These are phyloP conservation scores for Aureococcus anophagefferens DNA, from an alignment of 108 stramenopile genomes.

Conservation along the genomic window DNA sequence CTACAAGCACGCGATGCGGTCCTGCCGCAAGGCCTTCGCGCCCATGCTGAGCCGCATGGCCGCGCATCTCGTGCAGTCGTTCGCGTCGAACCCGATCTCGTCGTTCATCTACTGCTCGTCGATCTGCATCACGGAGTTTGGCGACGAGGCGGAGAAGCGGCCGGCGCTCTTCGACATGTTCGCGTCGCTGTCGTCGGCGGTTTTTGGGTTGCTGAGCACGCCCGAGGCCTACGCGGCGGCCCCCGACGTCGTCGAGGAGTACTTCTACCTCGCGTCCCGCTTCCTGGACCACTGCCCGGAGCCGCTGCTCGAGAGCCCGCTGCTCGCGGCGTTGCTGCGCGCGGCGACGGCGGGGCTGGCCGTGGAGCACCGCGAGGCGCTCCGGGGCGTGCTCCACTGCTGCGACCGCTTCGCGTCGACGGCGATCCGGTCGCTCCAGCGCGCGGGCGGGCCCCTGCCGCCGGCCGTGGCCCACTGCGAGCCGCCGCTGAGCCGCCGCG, in stretches of 20 bases:
- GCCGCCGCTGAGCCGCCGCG: no score
- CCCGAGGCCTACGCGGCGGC: conserved; percentile 66
- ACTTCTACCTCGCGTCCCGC: conserved; percentile 77
- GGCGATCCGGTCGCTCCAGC: not conserved
- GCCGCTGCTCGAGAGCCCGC: conserved; percentile 49
- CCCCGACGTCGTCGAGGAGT: conserved; percentile 91
- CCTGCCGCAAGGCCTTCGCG: conserved; percentile 58
- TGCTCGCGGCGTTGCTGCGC: conserved; percentile 57
- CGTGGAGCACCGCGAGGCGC: conserved; percentile 70
- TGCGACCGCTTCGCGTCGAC: conserved; percentile 49
- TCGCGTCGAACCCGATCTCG: conserved; percentile 47
- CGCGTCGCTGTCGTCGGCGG: conserved; percentile 42
- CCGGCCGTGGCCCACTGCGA: no score
- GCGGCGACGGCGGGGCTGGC: conserved; percentile 67
- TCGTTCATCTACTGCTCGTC: conserved; percentile 78
- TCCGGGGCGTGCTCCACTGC: conserved; percentile 70
- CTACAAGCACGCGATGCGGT: conserved; percentile 81
- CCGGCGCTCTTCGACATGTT: conserved; percentile 61
- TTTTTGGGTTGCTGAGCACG: conserved; percentile 48
- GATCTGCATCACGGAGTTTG: conserved; percentile 75
- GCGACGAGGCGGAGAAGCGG: conserved; percentile 33
- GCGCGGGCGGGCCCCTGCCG: no score
- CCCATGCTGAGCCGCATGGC: conserved; percentile 68
- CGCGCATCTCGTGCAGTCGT: conserved; percentile 56
- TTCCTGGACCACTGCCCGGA: conserved; percentile 69